Evolutionary conservation across 768 basidiomycete genomes (phyloP).

Genomic region (Russula sp.): DNA sequence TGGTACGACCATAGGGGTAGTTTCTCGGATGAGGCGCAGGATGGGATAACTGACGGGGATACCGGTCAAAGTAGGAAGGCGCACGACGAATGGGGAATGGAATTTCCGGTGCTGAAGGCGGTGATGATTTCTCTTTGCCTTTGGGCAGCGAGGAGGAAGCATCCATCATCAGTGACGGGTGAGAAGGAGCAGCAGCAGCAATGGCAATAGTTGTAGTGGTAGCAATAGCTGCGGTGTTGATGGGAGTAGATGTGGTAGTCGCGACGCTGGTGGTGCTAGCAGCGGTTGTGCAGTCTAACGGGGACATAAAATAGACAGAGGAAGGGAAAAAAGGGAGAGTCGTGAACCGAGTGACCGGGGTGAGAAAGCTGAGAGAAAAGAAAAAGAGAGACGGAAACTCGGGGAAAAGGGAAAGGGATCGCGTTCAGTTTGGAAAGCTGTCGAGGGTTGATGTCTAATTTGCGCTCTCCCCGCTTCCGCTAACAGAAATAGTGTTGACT

Average conservation of each 20-base stretch:
- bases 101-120: conserved; percentile 7
- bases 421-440: too few relatives aligned
- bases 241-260: background rate
- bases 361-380: background rate
- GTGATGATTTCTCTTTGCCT: conserved; percentile 33
- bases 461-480: too few relatives aligned
- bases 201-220: background rate
- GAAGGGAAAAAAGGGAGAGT: background rate
- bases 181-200: background rate
- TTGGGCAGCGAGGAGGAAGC: background rate
- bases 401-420: background rate
- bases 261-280: background rate
- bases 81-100: conserved; percentile 22
- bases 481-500: background rate
- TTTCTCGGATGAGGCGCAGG: conserved; percentile 25
- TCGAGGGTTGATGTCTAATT: background rate
- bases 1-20: conserved; percentile 1
- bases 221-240: background rate
- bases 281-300: background rate
- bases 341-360: background rate
- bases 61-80: conserved; percentile 30
- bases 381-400: too few relatives aligned
- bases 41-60: conserved; percentile 46
- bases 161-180: background rate
- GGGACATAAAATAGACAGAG: background rate